A percentile compares a stretch with the other conserved stretches of the same genome.
These are phyloP conservation scores for Saxispiralis lemnorum DNA, from an alignment of 495 filamentous ascomycete genomes.

Conservation along the genomic window DNA sequence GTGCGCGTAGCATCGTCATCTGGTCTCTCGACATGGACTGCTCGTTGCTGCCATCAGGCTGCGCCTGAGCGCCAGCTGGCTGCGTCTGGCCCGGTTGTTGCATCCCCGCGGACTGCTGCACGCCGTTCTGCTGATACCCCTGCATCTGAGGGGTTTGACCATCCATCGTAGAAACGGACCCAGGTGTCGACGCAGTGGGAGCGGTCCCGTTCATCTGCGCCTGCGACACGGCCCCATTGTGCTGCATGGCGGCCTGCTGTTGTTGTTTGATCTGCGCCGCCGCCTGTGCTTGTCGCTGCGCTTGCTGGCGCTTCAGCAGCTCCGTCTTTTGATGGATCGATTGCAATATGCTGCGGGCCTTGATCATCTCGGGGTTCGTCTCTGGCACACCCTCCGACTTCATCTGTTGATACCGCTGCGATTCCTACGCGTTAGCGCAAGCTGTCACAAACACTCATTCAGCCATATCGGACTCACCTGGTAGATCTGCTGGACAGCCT, in stretches of 20 bases:
- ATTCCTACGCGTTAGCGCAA: not conserved
- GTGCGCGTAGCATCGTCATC: conserved; percentile 48
- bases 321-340: conserved; percentile 46
- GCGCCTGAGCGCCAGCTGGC: conserved; percentile 2
- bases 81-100: conserved; percentile 19
- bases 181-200: not conserved
- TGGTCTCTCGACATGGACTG: conserved; percentile 53
- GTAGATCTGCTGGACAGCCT: conserved; percentile 10
- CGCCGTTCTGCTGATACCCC: not conserved
- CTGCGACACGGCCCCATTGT: conserved; percentile 5
- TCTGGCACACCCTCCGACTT: conserved; percentile 53
- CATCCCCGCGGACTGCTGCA: not conserved
- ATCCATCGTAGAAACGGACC: not conserved
- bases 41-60: conserved; percentile 13
- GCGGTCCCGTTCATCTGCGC: conserved; percentile 3
- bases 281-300: conserved; percentile 26
- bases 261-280: conserved; percentile 27
- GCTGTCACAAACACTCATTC: not conserved
- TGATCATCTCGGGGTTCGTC: conserved; percentile 65
- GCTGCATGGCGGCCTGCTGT: conserved; percentile 30
- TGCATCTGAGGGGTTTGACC: not conserved
- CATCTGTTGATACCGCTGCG: conserved; percentile 66
- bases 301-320: conserved; percentile 36
- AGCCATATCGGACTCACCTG: not conserved
- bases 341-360: conserved; percentile 47